These are phyloP conservation scores for Melocanna baccifera DNA, from an alignment of 176 grass and related monocot genomes.

Conservation along the genomic window DNA sequence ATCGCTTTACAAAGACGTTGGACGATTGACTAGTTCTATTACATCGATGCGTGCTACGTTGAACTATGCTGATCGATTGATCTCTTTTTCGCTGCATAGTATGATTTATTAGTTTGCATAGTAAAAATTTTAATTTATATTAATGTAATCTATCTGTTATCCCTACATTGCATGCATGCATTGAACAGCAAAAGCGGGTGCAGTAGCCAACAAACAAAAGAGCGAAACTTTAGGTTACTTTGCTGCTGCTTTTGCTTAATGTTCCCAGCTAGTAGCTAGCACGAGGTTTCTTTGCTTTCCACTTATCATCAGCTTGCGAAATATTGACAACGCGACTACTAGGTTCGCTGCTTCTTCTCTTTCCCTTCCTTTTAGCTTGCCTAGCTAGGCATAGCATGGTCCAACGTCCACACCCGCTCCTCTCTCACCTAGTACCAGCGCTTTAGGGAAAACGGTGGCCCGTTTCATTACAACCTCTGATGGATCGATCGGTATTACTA, in stretches of 20 bases:
- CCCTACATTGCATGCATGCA: no score
- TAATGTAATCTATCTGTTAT: no score
- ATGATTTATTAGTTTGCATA: no score
- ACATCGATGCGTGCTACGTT: no score
- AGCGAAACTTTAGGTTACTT: neutral
- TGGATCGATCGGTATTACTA: conserved; percentile 4
- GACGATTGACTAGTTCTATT: no score
- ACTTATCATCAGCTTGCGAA: neutral
- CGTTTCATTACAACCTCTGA: neutral
- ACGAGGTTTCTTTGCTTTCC: neutral
- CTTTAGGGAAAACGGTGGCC: neutral
- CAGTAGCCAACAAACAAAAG: neutral
- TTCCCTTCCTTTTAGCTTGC: neutral
- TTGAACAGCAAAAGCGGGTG: neutral
- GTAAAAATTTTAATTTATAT: no score
- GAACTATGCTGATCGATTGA: no score
- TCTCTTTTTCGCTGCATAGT: no score
- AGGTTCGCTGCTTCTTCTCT: neutral
- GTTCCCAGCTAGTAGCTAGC: neutral
- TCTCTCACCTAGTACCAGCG: neutral
- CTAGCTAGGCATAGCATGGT: neutral
- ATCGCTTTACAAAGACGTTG: no score
- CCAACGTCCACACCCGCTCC: neutral
- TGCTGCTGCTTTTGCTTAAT: neutral
- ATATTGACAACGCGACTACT: neutral